phyloP scores from a whole-genome alignment of 2,329 filamentous ascomycete genomes.

The Sarocladium kiliense region DNA sequence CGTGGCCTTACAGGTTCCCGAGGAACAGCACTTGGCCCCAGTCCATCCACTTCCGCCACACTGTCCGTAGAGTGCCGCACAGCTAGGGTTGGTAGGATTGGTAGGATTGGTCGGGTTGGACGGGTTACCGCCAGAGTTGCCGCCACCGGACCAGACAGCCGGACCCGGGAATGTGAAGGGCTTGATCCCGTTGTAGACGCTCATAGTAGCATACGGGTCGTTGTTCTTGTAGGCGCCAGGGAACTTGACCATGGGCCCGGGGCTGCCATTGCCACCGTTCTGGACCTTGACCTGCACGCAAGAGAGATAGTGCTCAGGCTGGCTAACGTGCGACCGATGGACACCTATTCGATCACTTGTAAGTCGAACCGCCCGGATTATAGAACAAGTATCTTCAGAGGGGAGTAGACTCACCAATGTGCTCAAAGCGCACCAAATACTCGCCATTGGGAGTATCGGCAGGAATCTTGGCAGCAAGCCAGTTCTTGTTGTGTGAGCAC shows the following conservation, averaged over 20 bases:
- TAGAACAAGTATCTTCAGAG: no score
- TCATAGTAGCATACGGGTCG: slow-evolving; percentile 21
- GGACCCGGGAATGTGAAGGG: slow-evolving; percentile 15
- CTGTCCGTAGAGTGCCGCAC: slow-evolving; percentile 8
- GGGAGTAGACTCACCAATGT: slow-evolving; percentile 22
- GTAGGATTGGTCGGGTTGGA: neutral
- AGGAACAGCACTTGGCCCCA: slow-evolving; percentile 10
- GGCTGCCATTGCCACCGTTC: slow-evolving; percentile 15
- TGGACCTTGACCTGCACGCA: slow-evolving; percentile 18
- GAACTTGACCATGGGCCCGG: slow-evolving; percentile 21
- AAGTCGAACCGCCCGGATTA: no score
- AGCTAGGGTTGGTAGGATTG: neutral
- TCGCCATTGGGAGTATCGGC: slow-evolving; percentile 29
- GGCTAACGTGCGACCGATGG: slow-evolving; percentile 5
- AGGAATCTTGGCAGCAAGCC: slow-evolving; percentile 27
- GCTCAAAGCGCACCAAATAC: slow-evolving; percentile 29
- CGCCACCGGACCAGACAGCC: slow-evolving; percentile 11
- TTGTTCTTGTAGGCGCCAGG: slow-evolving; percentile 23
- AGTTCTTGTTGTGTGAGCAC: slow-evolving; percentile 17
- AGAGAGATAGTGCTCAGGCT: slow-evolving; percentile 12
- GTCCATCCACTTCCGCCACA: slow-evolving; percentile 11
- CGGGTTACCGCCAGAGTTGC: neutral
- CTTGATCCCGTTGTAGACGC: slow-evolving; percentile 14
- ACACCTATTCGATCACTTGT: neutral
- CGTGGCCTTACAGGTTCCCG: slow-evolving; percentile 9